These are phyloP conservation scores for Mycena olivaceomarginata DNA, from an alignment of 768 basidiomycete species.

Conservation along the genomic window DNA sequence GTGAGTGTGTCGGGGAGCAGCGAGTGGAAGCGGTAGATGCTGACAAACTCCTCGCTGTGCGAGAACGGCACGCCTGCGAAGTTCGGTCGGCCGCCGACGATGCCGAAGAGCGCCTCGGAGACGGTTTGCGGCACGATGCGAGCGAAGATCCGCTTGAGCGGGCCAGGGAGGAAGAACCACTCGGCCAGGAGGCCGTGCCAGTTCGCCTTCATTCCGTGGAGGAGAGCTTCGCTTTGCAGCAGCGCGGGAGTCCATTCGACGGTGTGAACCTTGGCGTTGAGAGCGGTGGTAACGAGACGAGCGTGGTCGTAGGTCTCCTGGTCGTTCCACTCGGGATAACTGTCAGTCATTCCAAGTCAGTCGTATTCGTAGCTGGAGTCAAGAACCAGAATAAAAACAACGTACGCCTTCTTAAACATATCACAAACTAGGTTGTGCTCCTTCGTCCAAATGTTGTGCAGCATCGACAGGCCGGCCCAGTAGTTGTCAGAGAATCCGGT, in stretches of 20 bases:
- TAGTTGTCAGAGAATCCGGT: too few relatives aligned
- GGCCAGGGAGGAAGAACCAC: neutral
- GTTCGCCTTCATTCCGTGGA: neutral
- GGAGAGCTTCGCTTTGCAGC: conserved; percentile 21
- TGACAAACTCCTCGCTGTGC: conserved; percentile 40
- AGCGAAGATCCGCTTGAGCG: conserved; percentile 34
- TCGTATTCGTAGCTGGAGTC: too few relatives aligned
- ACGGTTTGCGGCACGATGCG: conserved; percentile 9
- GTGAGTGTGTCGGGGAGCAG: conserved; percentile 35
- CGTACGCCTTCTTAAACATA: conserved; percentile 2
- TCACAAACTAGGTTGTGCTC: too few relatives aligned
- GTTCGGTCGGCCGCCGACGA: conserved; percentile 32
- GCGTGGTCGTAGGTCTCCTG: conserved; percentile 33
- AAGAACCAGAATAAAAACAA: neutral
- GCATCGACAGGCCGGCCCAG: too few relatives aligned
- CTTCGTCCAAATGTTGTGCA: too few relatives aligned
- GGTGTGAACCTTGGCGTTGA: conserved; percentile 42
- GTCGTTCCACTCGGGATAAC: neutral
- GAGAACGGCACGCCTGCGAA: conserved; percentile 39
- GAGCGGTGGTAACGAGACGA: conserved; percentile 37
- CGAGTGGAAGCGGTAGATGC: conserved; percentile 39
- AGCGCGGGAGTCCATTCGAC: conserved; percentile 41
- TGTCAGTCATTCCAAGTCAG: neutral
- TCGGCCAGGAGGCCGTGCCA: too few relatives aligned
- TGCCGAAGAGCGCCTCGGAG: neutral